Evolutionary conservation across 176 grass and related monocot genomes (phyloP), one percentile per base, ranked within the genome.

Genomic region (Aegilops tauschii): DNA sequence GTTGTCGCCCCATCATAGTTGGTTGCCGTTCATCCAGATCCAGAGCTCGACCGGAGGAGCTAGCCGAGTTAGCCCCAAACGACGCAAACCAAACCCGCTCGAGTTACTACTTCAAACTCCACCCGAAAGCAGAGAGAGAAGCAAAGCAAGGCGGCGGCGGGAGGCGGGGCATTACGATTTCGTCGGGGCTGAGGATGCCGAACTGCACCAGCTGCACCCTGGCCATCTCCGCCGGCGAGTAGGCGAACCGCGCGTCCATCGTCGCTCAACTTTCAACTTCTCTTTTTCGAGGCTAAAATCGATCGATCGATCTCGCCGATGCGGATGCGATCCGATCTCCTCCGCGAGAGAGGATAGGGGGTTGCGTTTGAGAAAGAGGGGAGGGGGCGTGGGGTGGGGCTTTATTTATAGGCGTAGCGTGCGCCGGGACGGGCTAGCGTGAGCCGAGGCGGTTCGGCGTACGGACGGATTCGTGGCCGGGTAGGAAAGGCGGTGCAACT

Each of bases 161-260:
- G 28, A 16, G 69, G 72, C 17, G 61, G 30, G 74, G 70, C 32
- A 91, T 95, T 98, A 98, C 96, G 68, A 98, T 98, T 72, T 98
- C 96, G 28, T 98, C 96, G 13, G 96, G 92, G 90, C 96, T 95
- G 85, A 98, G 93, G 91, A 98, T 90, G 75, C 96, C 96, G 83
- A 98, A 98, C 92, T 98, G 96, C 64, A 98, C 92, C 70, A 82
- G 69, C 49, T 88, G 88, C 82, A 98, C 96, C 88, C 96, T 98
- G 83, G 92, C 93, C 86, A 94, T 89, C 86, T 98, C 97, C 14
- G 96, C 93, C 59, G 93, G 97, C 9, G 97, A 98, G 90, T 89
- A 94, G 6, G 94, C 92, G 79, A 98, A 98, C 82, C 97, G 86
- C 86, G 80, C 85, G 49, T 98, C 97, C 97, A 98, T 98, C 58